Evolutionary conservation across 495 filamentous ascomycete genomes (phyloP).

Genomic region (Immersiella caudata): DNA sequence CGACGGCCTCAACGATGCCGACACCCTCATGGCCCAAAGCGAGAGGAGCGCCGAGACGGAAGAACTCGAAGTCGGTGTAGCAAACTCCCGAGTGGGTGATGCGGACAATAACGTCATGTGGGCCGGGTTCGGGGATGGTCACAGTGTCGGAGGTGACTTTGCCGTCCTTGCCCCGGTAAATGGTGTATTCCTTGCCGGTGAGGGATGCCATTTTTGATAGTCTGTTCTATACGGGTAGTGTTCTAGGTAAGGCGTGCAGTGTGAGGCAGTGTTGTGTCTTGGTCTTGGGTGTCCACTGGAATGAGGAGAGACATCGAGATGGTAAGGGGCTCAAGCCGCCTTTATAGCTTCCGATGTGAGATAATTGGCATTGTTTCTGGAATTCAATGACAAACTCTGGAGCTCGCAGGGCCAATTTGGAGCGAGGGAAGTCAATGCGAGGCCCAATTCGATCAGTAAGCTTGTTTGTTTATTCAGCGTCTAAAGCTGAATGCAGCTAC

Average conservation of each 20-base stretch:
- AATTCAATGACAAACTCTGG: too few species aligned
- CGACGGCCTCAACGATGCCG: constrained; percentile 58
- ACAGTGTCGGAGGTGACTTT: constrained; percentile 97
- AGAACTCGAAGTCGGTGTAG: constrained; percentile 23
- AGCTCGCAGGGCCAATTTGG: too few species aligned
- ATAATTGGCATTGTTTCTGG: too few species aligned
- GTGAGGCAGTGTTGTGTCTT: background rate
- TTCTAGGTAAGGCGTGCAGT: too few species aligned
- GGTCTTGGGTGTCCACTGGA: background rate
- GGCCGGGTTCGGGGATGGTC: constrained; percentile 40
- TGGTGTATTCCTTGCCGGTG: constrained; percentile 18
- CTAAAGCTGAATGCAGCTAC: too few species aligned
- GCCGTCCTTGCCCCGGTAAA: constrained; percentile 24
- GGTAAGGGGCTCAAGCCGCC: background rate
- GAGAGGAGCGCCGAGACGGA: constrained; percentile 9
- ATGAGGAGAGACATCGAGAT: too few species aligned
- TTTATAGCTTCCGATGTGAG: background rate
- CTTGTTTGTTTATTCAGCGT: background rate
- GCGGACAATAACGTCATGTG: constrained; percentile 27
- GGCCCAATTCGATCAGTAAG: background rate
- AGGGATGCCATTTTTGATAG: constrained; percentile 16
- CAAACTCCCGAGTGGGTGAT: constrained; percentile 30
- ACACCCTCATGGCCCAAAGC: constrained; percentile 53
- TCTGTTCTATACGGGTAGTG: too few species aligned
- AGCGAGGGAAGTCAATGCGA: too few species aligned